Conservation (phyloP, 1,284 basidiomycete species). For the Puccinia horiana region DNA sequence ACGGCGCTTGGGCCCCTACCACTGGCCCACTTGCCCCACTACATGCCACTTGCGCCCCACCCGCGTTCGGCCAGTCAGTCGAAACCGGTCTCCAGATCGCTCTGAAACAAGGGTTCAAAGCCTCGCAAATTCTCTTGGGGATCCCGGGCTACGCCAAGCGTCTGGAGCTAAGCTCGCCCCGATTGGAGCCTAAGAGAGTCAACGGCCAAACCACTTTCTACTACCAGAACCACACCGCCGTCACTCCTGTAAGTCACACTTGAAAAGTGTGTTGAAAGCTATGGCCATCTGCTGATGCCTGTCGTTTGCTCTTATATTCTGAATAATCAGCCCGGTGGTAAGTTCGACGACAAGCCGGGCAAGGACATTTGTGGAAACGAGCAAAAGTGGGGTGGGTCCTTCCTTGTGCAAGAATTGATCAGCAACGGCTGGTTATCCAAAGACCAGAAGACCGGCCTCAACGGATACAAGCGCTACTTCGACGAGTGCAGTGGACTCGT, state of each 20-base stretch:
- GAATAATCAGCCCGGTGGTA: constrained; percentile 28
- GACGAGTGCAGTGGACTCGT: constrained; percentile 45
- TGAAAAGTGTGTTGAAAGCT: not conserved
- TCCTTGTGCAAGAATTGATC: constrained; percentile 25
- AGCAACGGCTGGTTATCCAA: constrained; percentile 24
- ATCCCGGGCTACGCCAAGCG: constrained; percentile 42
- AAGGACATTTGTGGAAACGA: constrained; percentile 32
- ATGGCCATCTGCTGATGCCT: not conserved
- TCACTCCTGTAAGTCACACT: constrained; percentile 18
- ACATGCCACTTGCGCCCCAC: constrained; percentile 17
- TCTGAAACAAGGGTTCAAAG: constrained; percentile 33
- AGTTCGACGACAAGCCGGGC: constrained; percentile 37
- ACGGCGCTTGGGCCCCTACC: constrained; percentile 30
- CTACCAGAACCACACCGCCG: constrained; percentile 42
- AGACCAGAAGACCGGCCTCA: constrained; percentile 33
- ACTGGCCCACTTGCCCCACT: constrained; percentile 34
- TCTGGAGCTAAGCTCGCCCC: constrained; percentile 13
- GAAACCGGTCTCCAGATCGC: constrained; percentile 16
- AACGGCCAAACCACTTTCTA: constrained; percentile 1
- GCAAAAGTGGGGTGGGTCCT: constrained; percentile 27
- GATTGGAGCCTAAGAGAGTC: not conserved
- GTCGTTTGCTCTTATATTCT: not conserved
- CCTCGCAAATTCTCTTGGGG: constrained; percentile 33
- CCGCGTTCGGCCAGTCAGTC: not conserved
- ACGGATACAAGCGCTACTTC: constrained; percentile 43